Conservation (phyloP, 2,329 filamentous ascomycete genomes). For the Trichophyton simii region DNA sequence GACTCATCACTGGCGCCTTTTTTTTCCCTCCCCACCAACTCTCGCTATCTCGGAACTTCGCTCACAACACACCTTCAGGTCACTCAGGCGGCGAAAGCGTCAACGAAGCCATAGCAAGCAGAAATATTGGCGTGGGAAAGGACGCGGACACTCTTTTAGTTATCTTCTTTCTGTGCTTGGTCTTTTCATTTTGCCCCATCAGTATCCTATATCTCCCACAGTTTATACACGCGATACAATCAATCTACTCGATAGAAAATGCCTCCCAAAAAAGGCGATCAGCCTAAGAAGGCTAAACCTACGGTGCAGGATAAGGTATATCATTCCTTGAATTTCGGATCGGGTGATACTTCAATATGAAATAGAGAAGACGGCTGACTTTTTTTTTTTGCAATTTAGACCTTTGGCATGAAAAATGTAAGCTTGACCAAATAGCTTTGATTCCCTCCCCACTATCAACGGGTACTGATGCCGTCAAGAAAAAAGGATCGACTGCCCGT, state of each 20-base stretch:
- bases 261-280: slow-evolving; percentile 36
- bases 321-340: slow-evolving; percentile 1
- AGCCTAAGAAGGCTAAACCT: slow-evolving; percentile 38
- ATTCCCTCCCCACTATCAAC: neutral
- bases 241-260: slow-evolving; percentile 21
- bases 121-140: neutral
- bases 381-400: slow-evolving; percentile 31
- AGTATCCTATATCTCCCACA: neutral
- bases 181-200: neutral
- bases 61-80: neutral
- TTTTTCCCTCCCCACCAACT: neutral
- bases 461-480: slow-evolving; percentile 34
- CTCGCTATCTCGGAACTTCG: slow-evolving; percentile 3
- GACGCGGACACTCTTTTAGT: neutral
- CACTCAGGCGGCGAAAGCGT: neutral
- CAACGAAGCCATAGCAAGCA: neutral
- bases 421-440: slow-evolving; percentile 23
- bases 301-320: slow-evolving; percentile 65
- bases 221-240: neutral
- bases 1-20: neutral
- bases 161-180: neutral
- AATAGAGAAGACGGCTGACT: neutral
- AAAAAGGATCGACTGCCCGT: slow-evolving; percentile 85
- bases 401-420: slow-evolving; percentile 96
- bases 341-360: neutral